These are phyloP conservation scores for Capsicum rhomboideum DNA, from an alignment of 257 asterid species.

Conservation along the genomic window DNA sequence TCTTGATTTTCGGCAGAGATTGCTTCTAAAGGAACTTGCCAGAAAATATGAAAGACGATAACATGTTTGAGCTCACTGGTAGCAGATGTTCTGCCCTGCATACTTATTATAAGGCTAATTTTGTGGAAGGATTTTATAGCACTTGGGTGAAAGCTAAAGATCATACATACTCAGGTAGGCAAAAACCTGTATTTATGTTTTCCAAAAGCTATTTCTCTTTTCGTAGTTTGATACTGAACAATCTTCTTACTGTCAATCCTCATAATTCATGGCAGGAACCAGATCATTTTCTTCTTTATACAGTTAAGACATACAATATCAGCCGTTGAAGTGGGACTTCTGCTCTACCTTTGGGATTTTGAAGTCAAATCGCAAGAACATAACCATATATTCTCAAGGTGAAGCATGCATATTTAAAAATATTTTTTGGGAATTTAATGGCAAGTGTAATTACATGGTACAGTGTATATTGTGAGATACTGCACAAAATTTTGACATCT, in stretches of 20 bases:
- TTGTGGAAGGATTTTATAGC: not conserved
- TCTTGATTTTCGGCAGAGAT: constrained; percentile 76
- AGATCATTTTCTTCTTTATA: not conserved
- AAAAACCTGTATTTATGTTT: not conserved
- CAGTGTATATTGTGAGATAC: not conserved
- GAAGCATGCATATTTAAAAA: not conserved
- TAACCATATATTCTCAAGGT: not conserved
- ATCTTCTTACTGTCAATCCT: not conserved
- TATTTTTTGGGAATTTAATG: not conserved
- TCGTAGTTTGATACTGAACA: not conserved
- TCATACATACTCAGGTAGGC: not conserved
- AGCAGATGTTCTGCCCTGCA: not conserved
- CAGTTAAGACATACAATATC: not conserved
- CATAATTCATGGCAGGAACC: not conserved
- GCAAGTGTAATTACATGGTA: not conserved
- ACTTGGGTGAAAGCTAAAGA: not conserved
- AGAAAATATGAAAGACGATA: constrained; percentile 63
- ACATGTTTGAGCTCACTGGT: constrained; percentile 3
- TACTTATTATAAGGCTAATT: not conserved
- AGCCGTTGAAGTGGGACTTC: not conserved
- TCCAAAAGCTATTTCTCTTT: not conserved
- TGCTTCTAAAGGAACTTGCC: constrained; percentile 74
- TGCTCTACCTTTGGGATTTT: not conserved
- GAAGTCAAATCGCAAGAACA: not conserved
- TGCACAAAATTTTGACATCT: not conserved